Percentiles rank a stretch among this genome's conserved stretches.
Evolutionary conservation across 495 filamentous ascomycete genomes (phyloP).

Genomic region (Penicillium simplicissimum): DNA sequence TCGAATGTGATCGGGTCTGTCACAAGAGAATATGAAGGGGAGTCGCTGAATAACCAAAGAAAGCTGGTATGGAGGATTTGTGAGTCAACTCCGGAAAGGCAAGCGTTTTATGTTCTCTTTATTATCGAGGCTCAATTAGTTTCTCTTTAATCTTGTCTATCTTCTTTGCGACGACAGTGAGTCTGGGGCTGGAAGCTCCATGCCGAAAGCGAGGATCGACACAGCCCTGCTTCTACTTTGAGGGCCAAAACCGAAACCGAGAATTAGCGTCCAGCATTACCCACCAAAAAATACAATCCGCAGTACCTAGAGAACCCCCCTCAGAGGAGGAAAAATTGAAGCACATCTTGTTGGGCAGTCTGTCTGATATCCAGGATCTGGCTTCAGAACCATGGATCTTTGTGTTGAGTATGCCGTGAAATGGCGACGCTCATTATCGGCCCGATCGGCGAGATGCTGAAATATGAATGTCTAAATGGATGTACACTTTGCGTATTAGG

Average conservation of each 20-base stretch:
- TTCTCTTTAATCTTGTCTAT: background rate
- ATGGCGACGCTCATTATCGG: too few relatives aligned
- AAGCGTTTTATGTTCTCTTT: background rate
- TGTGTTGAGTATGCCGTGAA: too few relatives aligned
- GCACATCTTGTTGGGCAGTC: too few relatives aligned
- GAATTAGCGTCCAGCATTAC: background rate
- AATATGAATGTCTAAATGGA: too few relatives aligned
- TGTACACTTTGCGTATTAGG: background rate
- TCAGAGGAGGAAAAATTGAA: too few relatives aligned
- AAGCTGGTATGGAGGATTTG: background rate
- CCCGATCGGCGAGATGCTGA: too few relatives aligned
- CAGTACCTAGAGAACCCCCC: too few relatives aligned
- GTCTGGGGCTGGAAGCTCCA: background rate
- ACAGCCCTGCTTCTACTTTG: background rate
- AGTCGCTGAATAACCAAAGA: background rate
- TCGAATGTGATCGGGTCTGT: background rate
- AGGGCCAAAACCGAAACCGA: background rate
- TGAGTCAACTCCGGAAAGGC: background rate
- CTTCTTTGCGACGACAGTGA: background rate
- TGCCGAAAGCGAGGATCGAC: constrained; percentile 7
- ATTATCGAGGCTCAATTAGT: background rate
- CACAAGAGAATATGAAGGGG: background rate
- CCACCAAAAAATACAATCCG: too few relatives aligned
- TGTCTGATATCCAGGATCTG: too few relatives aligned
- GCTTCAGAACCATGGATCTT: too few relatives aligned